These are phyloP conservation scores for Zymoseptoria pseudotritici DNA, from an alignment of 2,329 filamentous ascomycete genomes.

Conservation along the genomic window DNA sequence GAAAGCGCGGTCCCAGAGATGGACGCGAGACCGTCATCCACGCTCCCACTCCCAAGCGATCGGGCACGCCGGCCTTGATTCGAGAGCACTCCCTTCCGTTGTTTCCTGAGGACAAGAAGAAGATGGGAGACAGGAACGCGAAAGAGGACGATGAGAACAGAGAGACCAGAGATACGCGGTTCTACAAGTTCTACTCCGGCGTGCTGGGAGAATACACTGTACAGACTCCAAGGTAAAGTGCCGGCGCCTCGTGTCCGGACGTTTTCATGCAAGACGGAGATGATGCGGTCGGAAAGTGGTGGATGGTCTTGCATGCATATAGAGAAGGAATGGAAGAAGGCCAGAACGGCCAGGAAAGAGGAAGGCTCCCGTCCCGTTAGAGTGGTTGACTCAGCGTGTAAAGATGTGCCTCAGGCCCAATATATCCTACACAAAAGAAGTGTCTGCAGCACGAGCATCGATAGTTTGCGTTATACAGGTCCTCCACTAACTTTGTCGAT, in stretches of 20 bases:
- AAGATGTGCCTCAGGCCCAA: background rate
- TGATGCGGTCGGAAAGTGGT: too few species aligned
- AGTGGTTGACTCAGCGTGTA: background rate
- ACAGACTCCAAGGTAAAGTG: background rate
- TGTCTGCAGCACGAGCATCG: background rate
- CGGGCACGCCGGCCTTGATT: slow-evolving; percentile 4
- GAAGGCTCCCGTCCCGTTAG: background rate
- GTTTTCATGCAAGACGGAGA: too few species aligned
- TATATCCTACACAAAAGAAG: background rate
- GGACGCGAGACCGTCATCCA: slow-evolving; percentile 1
- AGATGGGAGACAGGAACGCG: slow-evolving; percentile 6
- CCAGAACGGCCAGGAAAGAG: background rate
- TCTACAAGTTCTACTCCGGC: slow-evolving; percentile 22
- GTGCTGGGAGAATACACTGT: slow-evolving; percentile 14
- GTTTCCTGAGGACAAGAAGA: slow-evolving; percentile 1
- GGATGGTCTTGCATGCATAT: too few species aligned
- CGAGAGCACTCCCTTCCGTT: background rate
- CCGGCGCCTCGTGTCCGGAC: too few species aligned
- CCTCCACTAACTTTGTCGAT: too few species aligned
- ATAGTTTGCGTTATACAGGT: too few species aligned
- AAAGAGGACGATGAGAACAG: slow-evolving; percentile 4
- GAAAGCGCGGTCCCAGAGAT: slow-evolving; percentile 1
- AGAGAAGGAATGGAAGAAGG: background rate
- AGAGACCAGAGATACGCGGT: slow-evolving; percentile 16
- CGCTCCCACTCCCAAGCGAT: slow-evolving; percentile 2